phyloP scores from a whole-genome alignment of 441 rosid genomes.

The Pelargonium australe region DNA sequence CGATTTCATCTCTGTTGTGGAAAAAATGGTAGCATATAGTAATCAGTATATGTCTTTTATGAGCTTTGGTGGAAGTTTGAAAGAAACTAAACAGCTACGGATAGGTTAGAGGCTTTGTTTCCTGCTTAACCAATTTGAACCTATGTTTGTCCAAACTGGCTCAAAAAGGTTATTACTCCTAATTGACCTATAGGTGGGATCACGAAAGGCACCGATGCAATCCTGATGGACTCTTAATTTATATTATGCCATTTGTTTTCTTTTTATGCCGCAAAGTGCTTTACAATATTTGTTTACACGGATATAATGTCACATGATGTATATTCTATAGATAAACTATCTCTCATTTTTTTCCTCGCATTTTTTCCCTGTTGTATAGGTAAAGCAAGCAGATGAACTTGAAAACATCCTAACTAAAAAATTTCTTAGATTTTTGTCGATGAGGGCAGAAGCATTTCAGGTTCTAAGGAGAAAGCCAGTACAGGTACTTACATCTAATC shows the following conservation, averaged over 20 bases:
- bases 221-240: background rate
- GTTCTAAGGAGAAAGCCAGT: constrained; percentile 93
- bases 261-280: background rate
- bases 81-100: background rate
- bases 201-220: no score
- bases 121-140: background rate
- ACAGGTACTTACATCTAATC: constrained; percentile 38
- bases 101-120: background rate
- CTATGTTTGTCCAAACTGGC: no score
- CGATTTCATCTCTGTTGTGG: no score
- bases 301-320: background rate
- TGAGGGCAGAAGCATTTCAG: constrained; percentile 98
- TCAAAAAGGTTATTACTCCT: no score
- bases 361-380: constrained; percentile 34
- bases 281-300: background rate
- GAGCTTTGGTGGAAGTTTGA: background rate
- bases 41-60: background rate
- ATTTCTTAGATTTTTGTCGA: constrained; percentile 87
- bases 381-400: constrained; percentile 92
- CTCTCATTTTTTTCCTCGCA: background rate
- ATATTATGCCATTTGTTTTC: background rate
- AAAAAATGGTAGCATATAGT: no score
- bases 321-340: background rate
- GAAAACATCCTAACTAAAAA: constrained; percentile 85
- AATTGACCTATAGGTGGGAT: no score